These are phyloP conservation scores for Bigelowiella natans DNA, from an alignment of 78 protist species.

Conservation along the genomic window DNA sequence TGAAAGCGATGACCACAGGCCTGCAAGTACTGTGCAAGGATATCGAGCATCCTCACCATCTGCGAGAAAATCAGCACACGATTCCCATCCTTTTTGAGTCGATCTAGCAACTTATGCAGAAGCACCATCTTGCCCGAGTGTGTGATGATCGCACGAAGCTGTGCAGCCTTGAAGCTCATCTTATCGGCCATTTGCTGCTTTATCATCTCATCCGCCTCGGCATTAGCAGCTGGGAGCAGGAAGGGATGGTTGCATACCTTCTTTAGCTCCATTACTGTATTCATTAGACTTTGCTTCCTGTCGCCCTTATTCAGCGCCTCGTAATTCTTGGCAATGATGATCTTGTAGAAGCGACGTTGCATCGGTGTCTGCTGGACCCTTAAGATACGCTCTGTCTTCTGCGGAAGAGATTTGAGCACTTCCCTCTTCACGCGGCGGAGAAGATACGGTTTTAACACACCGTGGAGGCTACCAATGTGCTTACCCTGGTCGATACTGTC, in stretches of 20 bases:
- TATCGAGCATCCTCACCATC: constrained; percentile 64
- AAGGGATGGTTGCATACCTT: constrained; percentile 83
- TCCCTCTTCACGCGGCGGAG: constrained; percentile 76
- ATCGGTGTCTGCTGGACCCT: constrained; percentile 17
- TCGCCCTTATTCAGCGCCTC: background rate
- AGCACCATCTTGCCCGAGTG: constrained; percentile 80
- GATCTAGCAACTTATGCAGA: constrained; percentile 76
- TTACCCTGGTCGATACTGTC: background rate
- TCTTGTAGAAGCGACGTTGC: constrained; percentile 12
- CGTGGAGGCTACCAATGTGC: background rate
- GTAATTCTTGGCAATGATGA: constrained; percentile 10
- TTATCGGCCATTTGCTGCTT: background rate
- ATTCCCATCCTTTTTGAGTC: constrained; percentile 53
- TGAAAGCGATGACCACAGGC: constrained; percentile 8
- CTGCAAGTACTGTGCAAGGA: constrained; percentile 69
- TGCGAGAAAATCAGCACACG: constrained; percentile 88
- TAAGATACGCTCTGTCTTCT: constrained; percentile 72
- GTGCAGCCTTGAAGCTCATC: background rate
- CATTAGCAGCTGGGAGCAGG: constrained; percentile 57
- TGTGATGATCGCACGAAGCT: constrained; percentile 16
- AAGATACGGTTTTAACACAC: background rate
- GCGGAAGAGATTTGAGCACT: constrained; percentile 67
- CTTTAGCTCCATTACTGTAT: background rate
- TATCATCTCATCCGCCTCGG: background rate
- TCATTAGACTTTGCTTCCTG: background rate